Evolutionary conservation across 208 protist genomes (phyloP).

Genomic region (Crithidia sp.): DNA sequence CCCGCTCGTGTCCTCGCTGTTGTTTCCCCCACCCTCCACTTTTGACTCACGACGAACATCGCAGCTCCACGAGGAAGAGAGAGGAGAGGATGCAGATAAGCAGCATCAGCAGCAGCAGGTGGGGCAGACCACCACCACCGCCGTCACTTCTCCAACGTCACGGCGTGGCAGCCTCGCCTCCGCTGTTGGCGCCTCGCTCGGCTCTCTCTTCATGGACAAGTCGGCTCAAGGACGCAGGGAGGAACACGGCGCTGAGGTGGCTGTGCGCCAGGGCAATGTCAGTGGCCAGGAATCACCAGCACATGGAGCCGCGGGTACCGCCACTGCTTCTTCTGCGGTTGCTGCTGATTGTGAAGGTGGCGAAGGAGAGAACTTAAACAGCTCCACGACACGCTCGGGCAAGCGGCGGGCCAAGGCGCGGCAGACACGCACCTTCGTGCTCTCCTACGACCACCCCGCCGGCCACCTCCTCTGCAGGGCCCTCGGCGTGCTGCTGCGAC

Average conservation of each 20-base stretch:
- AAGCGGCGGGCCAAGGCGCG: conserved; percentile 17
- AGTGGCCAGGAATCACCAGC: no score
- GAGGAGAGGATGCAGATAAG: neutral
- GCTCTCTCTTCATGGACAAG: conserved; percentile 26
- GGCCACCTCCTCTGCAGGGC: conserved; percentile 73
- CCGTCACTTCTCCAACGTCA: neutral
- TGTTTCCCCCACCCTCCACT: neutral
- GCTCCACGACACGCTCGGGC: neutral
- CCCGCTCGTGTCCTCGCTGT: neutral
- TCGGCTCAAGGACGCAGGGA: neutral
- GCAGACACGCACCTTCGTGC: conserved; percentile 38
- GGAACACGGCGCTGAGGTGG: neutral
- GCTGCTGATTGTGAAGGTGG: neutral
- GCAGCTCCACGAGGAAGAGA: no score
- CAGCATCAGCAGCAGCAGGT: neutral
- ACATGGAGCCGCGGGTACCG: no score
- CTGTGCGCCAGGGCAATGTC: neutral
- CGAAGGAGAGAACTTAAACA: conserved; percentile 17
- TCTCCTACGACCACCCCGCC: conserved; percentile 65
- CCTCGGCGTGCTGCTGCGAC: conserved; percentile 38
- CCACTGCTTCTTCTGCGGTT: neutral
- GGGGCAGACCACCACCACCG: neutral
- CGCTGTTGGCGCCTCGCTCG: neutral
- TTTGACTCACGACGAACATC: no score
- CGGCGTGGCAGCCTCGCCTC: conserved; percentile 5